Percentiles rank a stretch among this genome's conserved stretches.
Evolutionary conservation across 2,329 filamentous ascomycete genomes (phyloP).

Genomic region (Diaporthe longicolla): DNA sequence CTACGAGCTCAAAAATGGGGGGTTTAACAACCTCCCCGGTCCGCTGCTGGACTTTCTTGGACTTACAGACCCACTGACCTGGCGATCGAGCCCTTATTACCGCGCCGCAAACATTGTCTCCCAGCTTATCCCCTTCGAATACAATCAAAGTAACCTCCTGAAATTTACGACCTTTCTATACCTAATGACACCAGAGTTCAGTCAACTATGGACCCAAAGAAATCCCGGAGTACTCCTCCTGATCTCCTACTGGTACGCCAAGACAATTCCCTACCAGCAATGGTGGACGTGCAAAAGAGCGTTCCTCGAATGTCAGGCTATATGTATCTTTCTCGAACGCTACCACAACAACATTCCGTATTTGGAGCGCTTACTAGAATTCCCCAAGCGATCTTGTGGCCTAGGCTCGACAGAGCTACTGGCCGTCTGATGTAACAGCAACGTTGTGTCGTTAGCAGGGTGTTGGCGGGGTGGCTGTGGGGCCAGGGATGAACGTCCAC

Average conservation of each 20-base stretch:
- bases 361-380: constrained; percentile 41
- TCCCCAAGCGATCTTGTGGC: constrained; percentile 42
- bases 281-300: constrained; percentile 66
- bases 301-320: constrained; percentile 63
- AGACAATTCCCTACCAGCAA: constrained; percentile 54
- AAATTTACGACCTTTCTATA: constrained; percentile 63
- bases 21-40: constrained; percentile 49
- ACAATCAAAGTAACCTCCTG: constrained; percentile 57
- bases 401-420: constrained; percentile 5
- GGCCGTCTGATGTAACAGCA: neutral
- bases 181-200: constrained; percentile 60
- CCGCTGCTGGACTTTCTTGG: constrained; percentile 51
- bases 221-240: constrained; percentile 68
- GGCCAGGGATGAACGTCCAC: neutral
- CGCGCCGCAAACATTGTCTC: constrained; percentile 54
- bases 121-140: constrained; percentile 53
- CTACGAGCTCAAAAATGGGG: constrained; percentile 43
- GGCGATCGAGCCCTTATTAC: constrained; percentile 52
- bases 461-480: neutral
- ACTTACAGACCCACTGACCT: constrained; percentile 44
- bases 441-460: neutral
- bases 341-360: constrained; percentile 41
- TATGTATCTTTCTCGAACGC: constrained; percentile 57
- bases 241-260: constrained; percentile 70
- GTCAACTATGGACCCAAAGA: constrained; percentile 61